Evolutionary conservation across 2,329 filamentous ascomycete species (phyloP).

Genomic region (Samsoniella hepiali): DNA sequence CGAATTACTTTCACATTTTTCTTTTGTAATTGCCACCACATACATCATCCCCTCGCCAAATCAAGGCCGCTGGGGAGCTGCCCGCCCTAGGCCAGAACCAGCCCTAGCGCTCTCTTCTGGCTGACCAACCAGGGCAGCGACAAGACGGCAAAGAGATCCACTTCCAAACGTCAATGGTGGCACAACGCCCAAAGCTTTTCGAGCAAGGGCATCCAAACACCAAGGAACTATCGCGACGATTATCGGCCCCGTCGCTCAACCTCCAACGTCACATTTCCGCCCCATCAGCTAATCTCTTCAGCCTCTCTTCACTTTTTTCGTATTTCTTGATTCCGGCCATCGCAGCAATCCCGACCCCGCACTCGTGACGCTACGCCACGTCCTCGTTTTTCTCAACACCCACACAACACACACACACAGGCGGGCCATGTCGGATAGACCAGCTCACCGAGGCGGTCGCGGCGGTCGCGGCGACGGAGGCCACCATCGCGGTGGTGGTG

Average conservation of each 20-base stretch:
- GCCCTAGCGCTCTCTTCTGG: neutral
- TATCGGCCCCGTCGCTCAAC: neutral
- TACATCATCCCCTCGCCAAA: neutral
- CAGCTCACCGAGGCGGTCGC: conserved; percentile 43
- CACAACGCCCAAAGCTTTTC: conserved; percentile 6
- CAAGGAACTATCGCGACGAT: neutral
- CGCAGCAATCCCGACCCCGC: neutral
- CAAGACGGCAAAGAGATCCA: neutral
- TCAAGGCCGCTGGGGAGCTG: neutral
- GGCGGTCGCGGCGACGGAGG: conserved; percentile 42
- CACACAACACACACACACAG: conserved; percentile 22
- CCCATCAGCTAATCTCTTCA: neutral
- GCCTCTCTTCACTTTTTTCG: neutral
- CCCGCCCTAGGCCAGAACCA: conserved; percentile 9
- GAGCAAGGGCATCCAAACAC: no score
- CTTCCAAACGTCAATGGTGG: neutral
- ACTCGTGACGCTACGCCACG: neutral
- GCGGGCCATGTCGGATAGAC: conserved; percentile 49
- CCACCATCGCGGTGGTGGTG: conserved; percentile 34
- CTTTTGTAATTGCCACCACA: conserved; percentile 4
- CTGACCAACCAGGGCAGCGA: neutral
- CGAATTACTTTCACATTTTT: neutral
- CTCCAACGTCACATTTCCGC: neutral
- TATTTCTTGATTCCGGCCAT: neutral
- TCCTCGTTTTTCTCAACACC: neutral